Conservation (phyloP, 257 asterid genomes). For the Solanum piurae region DNA sequence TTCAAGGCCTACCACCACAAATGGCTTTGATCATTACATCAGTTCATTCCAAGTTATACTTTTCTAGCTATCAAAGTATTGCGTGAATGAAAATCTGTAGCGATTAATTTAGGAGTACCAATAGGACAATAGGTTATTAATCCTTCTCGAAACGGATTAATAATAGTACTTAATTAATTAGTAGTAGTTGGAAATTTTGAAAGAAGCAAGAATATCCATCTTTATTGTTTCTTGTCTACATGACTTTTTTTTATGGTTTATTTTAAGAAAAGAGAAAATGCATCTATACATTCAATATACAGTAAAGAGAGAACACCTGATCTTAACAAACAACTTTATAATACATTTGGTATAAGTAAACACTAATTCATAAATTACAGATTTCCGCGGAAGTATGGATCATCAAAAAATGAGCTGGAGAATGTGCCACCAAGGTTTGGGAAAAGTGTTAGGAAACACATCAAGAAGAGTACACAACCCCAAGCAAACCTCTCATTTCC, state of each 20-base stretch:
- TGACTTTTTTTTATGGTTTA: neutral
- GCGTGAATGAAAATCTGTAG: neutral
- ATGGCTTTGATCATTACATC: neutral
- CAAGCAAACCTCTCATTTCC: conserved; percentile 75
- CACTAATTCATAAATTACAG: conserved; percentile 11
- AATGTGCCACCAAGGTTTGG: conserved; percentile 87
- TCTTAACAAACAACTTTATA: neutral
- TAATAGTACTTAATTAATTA: no score
- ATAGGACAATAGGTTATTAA: neutral
- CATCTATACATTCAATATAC: neutral
- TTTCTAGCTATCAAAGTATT: neutral
- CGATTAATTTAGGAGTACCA: neutral
- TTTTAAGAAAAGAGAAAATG: neutral
- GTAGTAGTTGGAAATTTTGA: no score
- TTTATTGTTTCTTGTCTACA: no score
- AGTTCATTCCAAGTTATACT: neutral
- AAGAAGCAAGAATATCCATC: no score
- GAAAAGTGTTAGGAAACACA: conserved; percentile 82
- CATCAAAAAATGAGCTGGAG: conserved; percentile 58
- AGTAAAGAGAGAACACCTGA: neutral
- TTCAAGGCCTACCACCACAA: neutral
- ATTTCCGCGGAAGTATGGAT: conserved; percentile 66
- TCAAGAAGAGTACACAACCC: conserved; percentile 72
- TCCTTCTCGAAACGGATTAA: no score
- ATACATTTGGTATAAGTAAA: neutral